Base-by-base conservation (phyloP, 1,284 basidiomycete genomes). In the Leccinum subspadiceum region DNA sequence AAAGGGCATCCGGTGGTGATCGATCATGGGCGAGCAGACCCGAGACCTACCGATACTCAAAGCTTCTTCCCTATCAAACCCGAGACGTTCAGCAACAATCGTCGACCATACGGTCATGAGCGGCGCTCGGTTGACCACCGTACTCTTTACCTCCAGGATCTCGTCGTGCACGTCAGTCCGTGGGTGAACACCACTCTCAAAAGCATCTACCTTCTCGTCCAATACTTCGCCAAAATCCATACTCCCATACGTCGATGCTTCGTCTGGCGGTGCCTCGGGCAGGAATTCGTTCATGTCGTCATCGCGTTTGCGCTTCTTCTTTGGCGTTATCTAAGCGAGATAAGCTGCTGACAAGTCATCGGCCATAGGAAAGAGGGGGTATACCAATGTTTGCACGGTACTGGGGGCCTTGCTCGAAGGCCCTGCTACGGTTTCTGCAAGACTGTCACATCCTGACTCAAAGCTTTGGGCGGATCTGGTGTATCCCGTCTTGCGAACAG, bases 71-170 rank as follows among this genome's bases (percentile, higher is more conserved):
- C 89, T 81, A 56, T 85, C 82, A 72, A 98, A 98, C 2, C 93
- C 93, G 60, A 96, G 79, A 29, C 86, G 80, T 67, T 96, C 92
- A 6, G 93, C 89, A 15, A 98, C 89, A 39, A 94, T 77, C 58
- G 84, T 91, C 0, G 93, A 86, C 96, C 96, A 98, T 1, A 91
- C 93, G 53, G 90, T 94, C 92, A 98, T 93, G 57, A 98, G 81
- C 1, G 96, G 96, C 1, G 96, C 95, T 20, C 96, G 87, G 74
- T 98, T 98, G 56, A 93, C 83, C 8, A 94, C 80, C 26, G 85
- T 81, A 9, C 75, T 83, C 67, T 87, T 90, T 48, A 71, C 77
- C 64, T 70, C 77, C 39, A 95, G 78, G 24, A 79, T 73, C 90
- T 93, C 17, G 39, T 53, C 41, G 54, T 61, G 20, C 3, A 2